These are phyloP conservation scores for Salix udensis DNA, from an alignment of 345 rosid genomes.

Conservation along the genomic window DNA sequence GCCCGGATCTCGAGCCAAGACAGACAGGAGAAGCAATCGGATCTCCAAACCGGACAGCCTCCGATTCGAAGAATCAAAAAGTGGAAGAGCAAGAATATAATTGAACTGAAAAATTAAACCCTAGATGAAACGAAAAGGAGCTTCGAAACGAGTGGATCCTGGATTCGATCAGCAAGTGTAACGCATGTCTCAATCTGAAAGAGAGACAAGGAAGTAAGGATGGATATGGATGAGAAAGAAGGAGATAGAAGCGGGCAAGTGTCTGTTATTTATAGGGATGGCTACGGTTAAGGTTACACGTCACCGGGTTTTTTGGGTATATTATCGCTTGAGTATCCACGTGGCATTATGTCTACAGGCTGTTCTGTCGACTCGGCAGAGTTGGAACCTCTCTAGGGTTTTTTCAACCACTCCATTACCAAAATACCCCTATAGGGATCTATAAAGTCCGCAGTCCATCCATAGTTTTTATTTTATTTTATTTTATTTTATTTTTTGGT, in stretches of 20 bases:
- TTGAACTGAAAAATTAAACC: slow-evolving; percentile 16
- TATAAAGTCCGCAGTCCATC: background rate
- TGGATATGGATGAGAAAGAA: slow-evolving; percentile 35
- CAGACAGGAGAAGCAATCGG: slow-evolving; percentile 57
- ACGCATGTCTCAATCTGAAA: slow-evolving; percentile 27
- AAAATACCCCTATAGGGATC: background rate
- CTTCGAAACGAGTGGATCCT: slow-evolving; percentile 8
- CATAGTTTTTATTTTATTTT: background rate
- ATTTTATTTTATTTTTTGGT: background rate
- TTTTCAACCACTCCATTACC: background rate
- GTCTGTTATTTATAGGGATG: slow-evolving; percentile 43
- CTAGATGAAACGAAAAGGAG: slow-evolving; percentile 22
- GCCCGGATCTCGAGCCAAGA: slow-evolving; percentile 99
- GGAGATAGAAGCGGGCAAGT: background rate
- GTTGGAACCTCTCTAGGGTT: slow-evolving; percentile 12
- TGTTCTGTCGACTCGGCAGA: slow-evolving; percentile 20
- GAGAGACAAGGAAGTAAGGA: background rate
- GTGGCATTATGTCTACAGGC: slow-evolving; percentile 28
- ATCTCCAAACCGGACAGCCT: slow-evolving; percentile 32
- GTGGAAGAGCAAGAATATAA: background rate
- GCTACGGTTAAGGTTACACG: slow-evolving; percentile 48
- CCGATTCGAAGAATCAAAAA: slow-evolving; percentile 11
- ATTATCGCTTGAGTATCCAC: slow-evolving; percentile 21
- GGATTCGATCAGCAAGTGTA: background rate
- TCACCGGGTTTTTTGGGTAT: slow-evolving; percentile 28